Evolutionary conservation across 768 basidiomycete species (phyloP).

Genomic region (Cyathus striatus): DNA sequence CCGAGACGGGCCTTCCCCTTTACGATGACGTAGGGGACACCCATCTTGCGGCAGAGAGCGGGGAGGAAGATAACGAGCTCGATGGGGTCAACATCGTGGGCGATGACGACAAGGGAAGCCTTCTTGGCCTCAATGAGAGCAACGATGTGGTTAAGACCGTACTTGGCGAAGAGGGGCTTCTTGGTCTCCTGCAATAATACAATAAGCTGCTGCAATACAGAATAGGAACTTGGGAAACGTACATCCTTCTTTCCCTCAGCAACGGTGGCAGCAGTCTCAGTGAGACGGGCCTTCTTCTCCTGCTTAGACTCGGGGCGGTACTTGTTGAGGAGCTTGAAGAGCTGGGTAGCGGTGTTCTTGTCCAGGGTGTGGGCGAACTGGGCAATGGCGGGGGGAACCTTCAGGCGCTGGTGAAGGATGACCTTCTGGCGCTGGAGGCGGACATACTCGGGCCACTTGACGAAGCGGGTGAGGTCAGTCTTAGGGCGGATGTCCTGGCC

Average conservation of each 20-base stretch:
- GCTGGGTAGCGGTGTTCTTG: conserved; percentile 98
- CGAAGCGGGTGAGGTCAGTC: conserved; percentile 91
- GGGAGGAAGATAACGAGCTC: conserved; percentile 99
- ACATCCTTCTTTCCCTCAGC: conserved; percentile 74
- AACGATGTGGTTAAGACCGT: conserved; percentile 95
- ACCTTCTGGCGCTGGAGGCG: conserved; percentile 98
- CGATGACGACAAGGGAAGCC: conserved; percentile 91
- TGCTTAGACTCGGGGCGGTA: conserved; percentile 92
- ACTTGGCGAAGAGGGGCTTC: conserved; percentile 95
- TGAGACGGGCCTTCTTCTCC: conserved; percentile 95
- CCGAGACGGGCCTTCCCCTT: conserved; percentile 98
- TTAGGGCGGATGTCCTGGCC: conserved; percentile 92
- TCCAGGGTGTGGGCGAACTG: conserved; percentile 98
- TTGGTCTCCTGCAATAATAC: conserved; percentile 58
- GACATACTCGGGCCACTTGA: conserved; percentile 99
- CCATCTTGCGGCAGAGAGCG: conserved; percentile 99
- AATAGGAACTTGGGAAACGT: conserved; percentile 24
- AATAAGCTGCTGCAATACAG: conserved; percentile 16
- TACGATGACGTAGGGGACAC: conserved; percentile 96
- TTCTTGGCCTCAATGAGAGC: conserved; percentile 97
- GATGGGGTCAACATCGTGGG: conserved; percentile 98
- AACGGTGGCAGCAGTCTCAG: conserved; percentile 67
- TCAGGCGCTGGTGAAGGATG: conserved; percentile 94
- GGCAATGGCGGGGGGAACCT: conserved; percentile 96
- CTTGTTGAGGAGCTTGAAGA: conserved; percentile 98